phyloP scores from a whole-genome alignment of 371 early-diverging fungal species.

The Capillidium rhysosporum region DNA sequence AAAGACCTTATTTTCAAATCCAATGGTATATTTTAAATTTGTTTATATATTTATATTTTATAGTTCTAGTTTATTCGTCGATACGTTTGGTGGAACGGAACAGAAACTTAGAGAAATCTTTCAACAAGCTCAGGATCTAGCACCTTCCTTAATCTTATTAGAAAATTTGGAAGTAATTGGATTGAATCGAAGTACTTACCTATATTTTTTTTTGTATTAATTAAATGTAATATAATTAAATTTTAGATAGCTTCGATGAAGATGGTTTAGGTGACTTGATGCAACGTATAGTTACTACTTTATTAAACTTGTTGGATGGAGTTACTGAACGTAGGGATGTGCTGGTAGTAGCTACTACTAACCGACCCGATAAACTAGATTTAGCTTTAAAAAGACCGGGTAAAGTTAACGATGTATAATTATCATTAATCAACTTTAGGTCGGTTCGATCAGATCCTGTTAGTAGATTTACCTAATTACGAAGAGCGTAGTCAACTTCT shows the following conservation, averaged over 20 bases:
- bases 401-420: slow-evolving; percentile 10
- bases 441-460: slow-evolving; percentile 55
- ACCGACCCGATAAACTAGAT: slow-evolving; percentile 54
- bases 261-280: slow-evolving; percentile 46
- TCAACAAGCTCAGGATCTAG: slow-evolving; percentile 50
- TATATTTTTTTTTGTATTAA: too few relatives aligned
- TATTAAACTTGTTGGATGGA: slow-evolving; percentile 68
- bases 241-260: slow-evolving; percentile 21
- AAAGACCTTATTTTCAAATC: background rate
- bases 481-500: background rate
- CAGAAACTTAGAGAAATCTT: slow-evolving; percentile 57
- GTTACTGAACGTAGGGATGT: slow-evolving; percentile 41
- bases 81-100: slow-evolving; percentile 87
- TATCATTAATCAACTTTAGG: background rate
- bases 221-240: background rate
- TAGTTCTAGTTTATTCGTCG: slow-evolving; percentile 62
- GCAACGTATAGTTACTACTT: slow-evolving; percentile 49
- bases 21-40: background rate
- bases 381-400: slow-evolving; percentile 78
- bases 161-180: slow-evolving; percentile 82
- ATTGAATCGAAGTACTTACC: slow-evolving; percentile 35
- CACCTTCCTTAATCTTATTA: slow-evolving; percentile 77
- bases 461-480: background rate
- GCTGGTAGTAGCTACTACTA: slow-evolving; percentile 64
- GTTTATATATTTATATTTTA: background rate